Evolutionary conservation across 305 asterid species (phyloP), one percentile per base, ranked within the genome.

Genomic region (Fraxinus ornus): DNA sequence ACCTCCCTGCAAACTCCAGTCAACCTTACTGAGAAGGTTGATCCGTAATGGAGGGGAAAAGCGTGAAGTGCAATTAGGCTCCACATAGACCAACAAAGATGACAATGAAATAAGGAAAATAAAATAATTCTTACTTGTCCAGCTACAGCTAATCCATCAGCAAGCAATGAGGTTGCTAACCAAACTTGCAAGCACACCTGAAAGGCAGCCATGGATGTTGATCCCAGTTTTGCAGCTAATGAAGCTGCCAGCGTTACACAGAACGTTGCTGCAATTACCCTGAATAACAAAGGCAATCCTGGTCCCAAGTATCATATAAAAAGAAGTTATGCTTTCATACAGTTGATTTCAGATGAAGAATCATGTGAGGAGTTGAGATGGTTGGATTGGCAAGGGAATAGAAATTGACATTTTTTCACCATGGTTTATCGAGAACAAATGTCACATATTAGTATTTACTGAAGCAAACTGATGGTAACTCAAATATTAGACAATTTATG

Each of bases 81-180:
- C 8, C 72, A 22, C 5, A 62, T 12, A 62, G 17, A 22, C 72
- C 33, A 9, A 62, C 17, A 22, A 22, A 22, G 17, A 22, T 62
- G 72, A 22, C 17, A 62, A 62, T 62, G 33, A 76, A 33, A 44
- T 12, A 81, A 37, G 47, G 22, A 64, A 32, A 30, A 55, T 35
- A 3, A 55, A 75, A 55, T 7, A 13, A 64, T 19, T 26, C 86
- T 78, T 80, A 86, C 90, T 60, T 88, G 90, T 49, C 83, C 86
- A 49, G 90, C 89, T 57, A 88, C 90, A 70, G 89, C 90, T 47
- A 88, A 86, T 26, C 89, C 89, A 77, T 88, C 89, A 15, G 89
- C 86, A 75, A 86, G 89, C 70, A 88, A 73, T 5, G 90, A 86
- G 52, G 87, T 81, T 32, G 89, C 90, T 77, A 86, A 49, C 90